Conservation (phyloP, 441 rosid genomes). For the Aleurites moluccanus region DNA sequence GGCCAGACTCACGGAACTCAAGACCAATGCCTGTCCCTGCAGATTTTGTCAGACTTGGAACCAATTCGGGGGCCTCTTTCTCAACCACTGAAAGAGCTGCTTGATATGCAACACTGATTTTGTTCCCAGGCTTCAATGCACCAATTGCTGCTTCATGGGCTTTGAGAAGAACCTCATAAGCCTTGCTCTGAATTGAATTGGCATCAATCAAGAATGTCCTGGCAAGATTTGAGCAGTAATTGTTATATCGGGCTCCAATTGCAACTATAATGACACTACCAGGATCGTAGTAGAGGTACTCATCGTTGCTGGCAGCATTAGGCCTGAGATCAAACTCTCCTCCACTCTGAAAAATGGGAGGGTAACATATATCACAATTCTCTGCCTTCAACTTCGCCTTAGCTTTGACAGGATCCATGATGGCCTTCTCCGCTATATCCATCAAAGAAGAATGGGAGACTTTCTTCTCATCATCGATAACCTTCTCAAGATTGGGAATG, state of each 20-base stretch:
- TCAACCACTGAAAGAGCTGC: slow-evolving; percentile 66
- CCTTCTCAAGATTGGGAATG: slow-evolving; percentile 78
- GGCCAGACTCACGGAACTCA: slow-evolving; percentile 83
- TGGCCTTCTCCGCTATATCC: slow-evolving; percentile 82
- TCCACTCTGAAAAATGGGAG: slow-evolving; percentile 94
- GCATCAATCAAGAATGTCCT: slow-evolving; percentile 84
- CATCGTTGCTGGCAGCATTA: slow-evolving; percentile 84
- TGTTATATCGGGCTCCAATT: slow-evolving; percentile 75
- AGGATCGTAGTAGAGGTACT: slow-evolving; percentile 67
- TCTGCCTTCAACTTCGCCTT: slow-evolving; percentile 74
- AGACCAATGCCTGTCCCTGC: slow-evolving; percentile 94
- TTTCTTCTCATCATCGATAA: slow-evolving; percentile 85
- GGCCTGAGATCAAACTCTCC: slow-evolving; percentile 83
- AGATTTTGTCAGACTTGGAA: slow-evolving; percentile 65
- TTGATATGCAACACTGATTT: slow-evolving; percentile 49
- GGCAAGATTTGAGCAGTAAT: slow-evolving; percentile 87
- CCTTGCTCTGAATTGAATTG: slow-evolving; percentile 60
- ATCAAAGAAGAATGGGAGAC: slow-evolving; percentile 71
- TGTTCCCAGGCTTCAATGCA: slow-evolving; percentile 68
- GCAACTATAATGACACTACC: slow-evolving; percentile 77
- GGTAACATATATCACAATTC: slow-evolving; percentile 86
- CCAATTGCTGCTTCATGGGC: slow-evolving; percentile 78
- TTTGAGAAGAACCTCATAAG: slow-evolving; percentile 79
- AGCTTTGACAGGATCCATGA: slow-evolving; percentile 72
- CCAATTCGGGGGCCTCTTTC: slow-evolving; percentile 70